Percentiles rank a stretch among this genome's conserved stretches.
These are phyloP conservation scores for Pseudognaphalium luteoalbum DNA, from an alignment of 129 eudicot species.

Conservation along the genomic window DNA sequence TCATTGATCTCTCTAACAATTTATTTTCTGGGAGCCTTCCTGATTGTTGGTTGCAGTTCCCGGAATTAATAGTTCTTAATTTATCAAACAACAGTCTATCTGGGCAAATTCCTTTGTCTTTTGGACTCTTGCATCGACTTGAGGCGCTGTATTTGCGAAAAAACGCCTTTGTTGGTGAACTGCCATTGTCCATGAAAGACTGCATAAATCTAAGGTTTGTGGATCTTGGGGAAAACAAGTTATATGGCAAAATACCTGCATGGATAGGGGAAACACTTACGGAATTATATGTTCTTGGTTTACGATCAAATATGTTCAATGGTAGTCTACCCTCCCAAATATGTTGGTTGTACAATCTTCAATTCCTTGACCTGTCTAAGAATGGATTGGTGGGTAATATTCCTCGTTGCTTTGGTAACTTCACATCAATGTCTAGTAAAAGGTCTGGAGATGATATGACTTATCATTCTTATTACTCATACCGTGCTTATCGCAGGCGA, in stretches of 20 bases:
- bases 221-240: constrained; percentile 29
- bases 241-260: constrained; percentile 26
- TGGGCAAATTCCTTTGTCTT: constrained; percentile 21
- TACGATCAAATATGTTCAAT: constrained; percentile 24
- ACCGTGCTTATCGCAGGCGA: not conserved
- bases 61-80: constrained; percentile 14
- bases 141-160: constrained; percentile 14
- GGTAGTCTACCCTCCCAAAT: constrained; percentile 30
- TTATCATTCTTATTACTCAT: not conserved
- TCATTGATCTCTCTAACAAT: constrained; percentile 31
- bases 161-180: constrained; percentile 29
- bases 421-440: constrained; percentile 12
- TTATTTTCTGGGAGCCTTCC: constrained; percentile 25
- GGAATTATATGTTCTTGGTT: constrained; percentile 11
- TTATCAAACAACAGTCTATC: constrained; percentile 24
- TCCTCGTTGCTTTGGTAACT: constrained; percentile 22
- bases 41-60: constrained; percentile 17
- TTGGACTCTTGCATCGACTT: not conserved
- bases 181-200: constrained; percentile 24
- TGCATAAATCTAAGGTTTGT: constrained; percentile 16
- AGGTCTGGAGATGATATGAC: not conserved
- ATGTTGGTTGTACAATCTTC: constrained; percentile 17
- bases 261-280: constrained; percentile 31
- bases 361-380: constrained; percentile 34
- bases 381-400: constrained; percentile 28